These are phyloP conservation scores for Cladorrhinum samala DNA, from an alignment of 495 filamentous ascomycete genomes.

Conservation along the genomic window DNA sequence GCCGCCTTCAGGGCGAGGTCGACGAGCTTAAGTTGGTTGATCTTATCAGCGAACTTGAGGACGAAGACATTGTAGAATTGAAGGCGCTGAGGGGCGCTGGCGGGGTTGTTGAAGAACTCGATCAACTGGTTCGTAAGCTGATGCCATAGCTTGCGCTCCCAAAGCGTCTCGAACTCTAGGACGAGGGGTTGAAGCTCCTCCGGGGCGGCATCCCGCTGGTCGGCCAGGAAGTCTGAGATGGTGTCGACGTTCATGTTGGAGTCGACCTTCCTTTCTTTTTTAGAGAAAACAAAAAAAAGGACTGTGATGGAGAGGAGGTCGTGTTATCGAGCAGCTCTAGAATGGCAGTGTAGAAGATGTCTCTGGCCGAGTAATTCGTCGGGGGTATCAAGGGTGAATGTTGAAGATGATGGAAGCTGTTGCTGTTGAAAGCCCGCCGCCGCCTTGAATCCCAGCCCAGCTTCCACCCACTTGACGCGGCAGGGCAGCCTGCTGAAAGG, in stretches of 20 bases:
- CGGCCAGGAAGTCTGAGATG: constrained; percentile 84
- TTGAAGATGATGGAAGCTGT: constrained; percentile 13
- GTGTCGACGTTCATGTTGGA: constrained; percentile 71
- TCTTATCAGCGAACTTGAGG: constrained; percentile 91
- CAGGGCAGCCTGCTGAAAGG: constrained; percentile 23
- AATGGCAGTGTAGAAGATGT: no score
- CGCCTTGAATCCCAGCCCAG: constrained; percentile 9
- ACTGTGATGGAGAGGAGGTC: no score
- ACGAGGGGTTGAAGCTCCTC: constrained; percentile 81
- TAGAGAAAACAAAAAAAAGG: no score
- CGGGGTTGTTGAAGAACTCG: constrained; percentile 77
- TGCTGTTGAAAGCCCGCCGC: constrained; percentile 8
- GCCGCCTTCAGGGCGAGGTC: constrained; percentile 79
- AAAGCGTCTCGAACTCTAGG: constrained; percentile 90
- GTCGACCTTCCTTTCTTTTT: no score
- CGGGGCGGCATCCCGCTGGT: constrained; percentile 79
- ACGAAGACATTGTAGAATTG: constrained; percentile 91
- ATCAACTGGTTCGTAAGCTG: constrained; percentile 88
- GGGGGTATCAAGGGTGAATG: constrained; percentile 6
- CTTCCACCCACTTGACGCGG: constrained; percentile 24
- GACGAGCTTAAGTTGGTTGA: constrained; percentile 97
- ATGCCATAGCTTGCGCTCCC: constrained; percentile 99
- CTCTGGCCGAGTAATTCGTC: no score
- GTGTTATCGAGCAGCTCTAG: no score
- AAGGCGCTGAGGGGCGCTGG: constrained; percentile 78